These are phyloP conservation scores for Xylaria sp. DNA, from an alignment of 2,329 filamentous ascomycete species.

Conservation along the genomic window DNA sequence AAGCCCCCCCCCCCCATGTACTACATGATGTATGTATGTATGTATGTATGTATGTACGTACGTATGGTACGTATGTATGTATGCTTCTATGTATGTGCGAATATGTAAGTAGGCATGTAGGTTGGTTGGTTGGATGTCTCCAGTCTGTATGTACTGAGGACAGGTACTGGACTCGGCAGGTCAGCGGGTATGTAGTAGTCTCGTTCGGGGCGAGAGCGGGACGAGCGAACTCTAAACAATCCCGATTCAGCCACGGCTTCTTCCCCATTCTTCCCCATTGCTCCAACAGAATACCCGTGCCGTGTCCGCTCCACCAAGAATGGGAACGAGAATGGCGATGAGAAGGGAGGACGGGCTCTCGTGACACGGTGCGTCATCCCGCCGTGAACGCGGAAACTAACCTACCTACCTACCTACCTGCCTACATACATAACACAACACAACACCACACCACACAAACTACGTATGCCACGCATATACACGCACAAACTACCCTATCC, in stretches of 20 bases:
- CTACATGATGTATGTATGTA: neutral
- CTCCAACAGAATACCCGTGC: conserved; percentile 35
- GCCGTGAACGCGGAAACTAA: too few species aligned
- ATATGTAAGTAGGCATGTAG: too few species aligned
- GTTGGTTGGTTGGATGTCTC: too few species aligned
- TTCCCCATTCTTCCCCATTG: conserved; percentile 25
- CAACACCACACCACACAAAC: too few species aligned
- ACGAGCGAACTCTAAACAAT: conserved; percentile 32
- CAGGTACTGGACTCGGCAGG: too few species aligned
- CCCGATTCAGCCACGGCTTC: conserved; percentile 34
- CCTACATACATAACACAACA: too few species aligned
- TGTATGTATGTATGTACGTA: neutral
- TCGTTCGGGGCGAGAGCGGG: conserved; percentile 21
- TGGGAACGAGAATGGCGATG: conserved; percentile 3
- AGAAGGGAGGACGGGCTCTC: neutral
- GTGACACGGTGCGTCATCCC: neutral
- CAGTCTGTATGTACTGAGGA: too few species aligned
- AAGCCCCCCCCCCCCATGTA: conserved; percentile 1
- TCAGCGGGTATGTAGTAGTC: too few species aligned
- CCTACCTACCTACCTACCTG: too few species aligned
- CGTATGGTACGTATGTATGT: too few species aligned
- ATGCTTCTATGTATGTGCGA: too few species aligned
- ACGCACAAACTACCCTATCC: neutral
- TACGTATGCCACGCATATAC: too few species aligned
- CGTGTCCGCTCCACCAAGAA: conserved; percentile 30